These are phyloP conservation scores for Kingdonia uniflora DNA, from an alignment of 164 flowering plant species.

Conservation along the genomic window DNA sequence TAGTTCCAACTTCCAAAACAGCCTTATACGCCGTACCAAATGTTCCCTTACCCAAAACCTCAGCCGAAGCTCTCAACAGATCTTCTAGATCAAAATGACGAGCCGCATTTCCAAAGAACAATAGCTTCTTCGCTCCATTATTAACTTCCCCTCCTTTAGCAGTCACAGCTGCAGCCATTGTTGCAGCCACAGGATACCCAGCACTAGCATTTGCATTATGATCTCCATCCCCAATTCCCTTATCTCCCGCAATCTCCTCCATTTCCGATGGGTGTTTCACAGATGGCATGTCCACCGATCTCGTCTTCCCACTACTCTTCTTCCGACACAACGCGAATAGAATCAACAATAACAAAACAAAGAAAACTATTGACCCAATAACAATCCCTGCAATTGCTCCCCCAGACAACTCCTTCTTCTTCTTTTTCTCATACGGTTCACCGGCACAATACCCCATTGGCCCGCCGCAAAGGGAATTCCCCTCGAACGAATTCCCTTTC, in stretches of 20 bases:
- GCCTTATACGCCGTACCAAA: slow-evolving; percentile 81
- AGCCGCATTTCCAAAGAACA: slow-evolving; percentile 35
- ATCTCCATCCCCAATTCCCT: slow-evolving; percentile 9
- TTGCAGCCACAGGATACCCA: slow-evolving; percentile 4
- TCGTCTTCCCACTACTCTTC: slow-evolving; percentile 21
- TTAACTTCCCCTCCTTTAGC: slow-evolving; percentile 12
- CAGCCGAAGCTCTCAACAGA: slow-evolving; percentile 69
- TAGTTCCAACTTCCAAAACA: slow-evolving; percentile 46
- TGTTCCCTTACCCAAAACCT: slow-evolving; percentile 79
- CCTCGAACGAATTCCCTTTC: slow-evolving; percentile 28
- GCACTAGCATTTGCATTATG: slow-evolving; percentile 9
- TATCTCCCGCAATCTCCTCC: slow-evolving; percentile 22
- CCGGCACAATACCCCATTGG: slow-evolving; percentile 42
- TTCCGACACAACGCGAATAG: slow-evolving; percentile 35
- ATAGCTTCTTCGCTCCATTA: slow-evolving; percentile 29
- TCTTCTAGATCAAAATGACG: slow-evolving; percentile 56
- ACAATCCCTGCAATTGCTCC: slow-evolving; percentile 81
- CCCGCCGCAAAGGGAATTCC: slow-evolving; percentile 63
- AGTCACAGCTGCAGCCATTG: slow-evolving; percentile 9
- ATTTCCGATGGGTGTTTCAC: slow-evolving; percentile 20
- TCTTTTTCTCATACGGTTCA: not conserved
- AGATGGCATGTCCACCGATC: slow-evolving; percentile 17
- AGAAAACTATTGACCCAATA: slow-evolving; percentile 40
- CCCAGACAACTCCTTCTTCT: slow-evolving; percentile 43
- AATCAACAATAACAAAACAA: slow-evolving; percentile 32